phyloP scores from a whole-genome alignment of 2,329 filamentous ascomycete species.

The Claviceps pazoutovae region DNA sequence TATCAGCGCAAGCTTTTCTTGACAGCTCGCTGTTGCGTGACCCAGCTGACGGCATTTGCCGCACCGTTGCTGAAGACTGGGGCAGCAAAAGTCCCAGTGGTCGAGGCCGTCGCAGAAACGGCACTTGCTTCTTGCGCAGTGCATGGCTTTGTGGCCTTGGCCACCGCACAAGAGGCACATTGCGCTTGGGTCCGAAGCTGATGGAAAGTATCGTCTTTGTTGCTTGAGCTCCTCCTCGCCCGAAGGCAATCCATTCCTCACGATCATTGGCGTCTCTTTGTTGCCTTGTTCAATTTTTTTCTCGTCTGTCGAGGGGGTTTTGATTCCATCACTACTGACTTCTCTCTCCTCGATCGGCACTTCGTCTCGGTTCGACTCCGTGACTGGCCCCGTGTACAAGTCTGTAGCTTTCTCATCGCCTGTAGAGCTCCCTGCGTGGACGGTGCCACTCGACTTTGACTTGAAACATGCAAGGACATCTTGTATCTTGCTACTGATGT shows the following conservation, averaged over 20 bases:
- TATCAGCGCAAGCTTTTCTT: constrained; percentile 38
- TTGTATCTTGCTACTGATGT: constrained; percentile 13
- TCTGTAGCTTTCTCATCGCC: background rate
- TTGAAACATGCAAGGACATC: constrained; percentile 11
- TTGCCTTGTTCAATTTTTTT: background rate
- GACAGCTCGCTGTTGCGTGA: constrained; percentile 37
- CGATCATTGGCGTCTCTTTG: constrained; percentile 3
- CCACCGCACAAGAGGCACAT: constrained; percentile 40
- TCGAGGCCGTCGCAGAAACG: constrained; percentile 29
- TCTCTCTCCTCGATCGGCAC: constrained; percentile 1
- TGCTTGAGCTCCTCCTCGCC: constrained; percentile 23
- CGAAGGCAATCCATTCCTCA: constrained; percentile 13
- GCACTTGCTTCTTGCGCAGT: constrained; percentile 34
- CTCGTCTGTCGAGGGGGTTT: background rate
- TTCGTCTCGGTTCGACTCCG: background rate
- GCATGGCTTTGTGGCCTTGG: constrained; percentile 28
- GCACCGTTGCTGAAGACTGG: constrained; percentile 34
- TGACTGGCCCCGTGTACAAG: too few relatives aligned
- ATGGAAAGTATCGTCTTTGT: constrained; percentile 38
- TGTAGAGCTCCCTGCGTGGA: background rate
- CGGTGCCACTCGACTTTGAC: background rate
- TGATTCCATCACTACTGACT: constrained; percentile 1
- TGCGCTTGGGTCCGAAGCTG: constrained; percentile 24
- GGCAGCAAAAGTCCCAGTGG: constrained; percentile 39
- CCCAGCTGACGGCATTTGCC: constrained; percentile 49